Conservation (phyloP, 106 monocot species). For the Acorus gramineus region DNA sequence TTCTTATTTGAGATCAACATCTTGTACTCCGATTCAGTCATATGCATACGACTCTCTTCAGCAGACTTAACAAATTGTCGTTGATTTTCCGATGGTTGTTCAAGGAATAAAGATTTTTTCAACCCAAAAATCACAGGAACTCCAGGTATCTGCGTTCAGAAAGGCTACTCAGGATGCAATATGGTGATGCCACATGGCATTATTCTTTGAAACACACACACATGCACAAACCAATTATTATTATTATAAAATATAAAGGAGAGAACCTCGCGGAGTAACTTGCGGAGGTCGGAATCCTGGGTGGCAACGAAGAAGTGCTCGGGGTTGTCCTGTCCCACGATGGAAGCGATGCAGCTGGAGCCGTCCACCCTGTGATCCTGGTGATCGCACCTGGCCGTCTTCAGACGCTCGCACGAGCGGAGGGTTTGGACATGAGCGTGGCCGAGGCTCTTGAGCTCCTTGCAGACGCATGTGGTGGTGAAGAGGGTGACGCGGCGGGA, state of each 20-base stretch:
- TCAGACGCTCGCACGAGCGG: slow-evolving; percentile 36
- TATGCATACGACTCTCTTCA: slow-evolving; percentile 72
- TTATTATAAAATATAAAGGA: neutral
- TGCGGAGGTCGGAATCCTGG: slow-evolving; percentile 66
- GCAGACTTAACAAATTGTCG: slow-evolving; percentile 56
- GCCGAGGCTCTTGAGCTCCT: slow-evolving; percentile 67
- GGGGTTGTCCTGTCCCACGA: slow-evolving; percentile 44
- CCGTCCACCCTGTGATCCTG: slow-evolving; percentile 63
- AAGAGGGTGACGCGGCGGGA: slow-evolving; percentile 39
- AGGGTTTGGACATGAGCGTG: slow-evolving; percentile 33
- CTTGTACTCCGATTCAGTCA: slow-evolving; percentile 47
- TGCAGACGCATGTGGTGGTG: slow-evolving; percentile 52
- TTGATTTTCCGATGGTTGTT: slow-evolving; percentile 62
- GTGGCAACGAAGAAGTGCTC: slow-evolving; percentile 96
- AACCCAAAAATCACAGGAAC: slow-evolving; percentile 81
- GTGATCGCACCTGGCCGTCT: slow-evolving; percentile 82
- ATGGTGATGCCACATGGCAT: no score
- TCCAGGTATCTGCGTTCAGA: slow-evolving; percentile 47
- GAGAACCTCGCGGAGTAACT: slow-evolving; percentile 52
- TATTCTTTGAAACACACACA: no score
- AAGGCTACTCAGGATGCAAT: neutral
- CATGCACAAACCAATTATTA: neutral
- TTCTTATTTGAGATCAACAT: slow-evolving; percentile 28
- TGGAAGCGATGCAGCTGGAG: slow-evolving; percentile 42
- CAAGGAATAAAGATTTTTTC: slow-evolving; percentile 66